Evolutionary conservation across 345 rosid species (phyloP), one percentile per base, ranked within the genome.

Genomic region (Ceriops decandra): DNA sequence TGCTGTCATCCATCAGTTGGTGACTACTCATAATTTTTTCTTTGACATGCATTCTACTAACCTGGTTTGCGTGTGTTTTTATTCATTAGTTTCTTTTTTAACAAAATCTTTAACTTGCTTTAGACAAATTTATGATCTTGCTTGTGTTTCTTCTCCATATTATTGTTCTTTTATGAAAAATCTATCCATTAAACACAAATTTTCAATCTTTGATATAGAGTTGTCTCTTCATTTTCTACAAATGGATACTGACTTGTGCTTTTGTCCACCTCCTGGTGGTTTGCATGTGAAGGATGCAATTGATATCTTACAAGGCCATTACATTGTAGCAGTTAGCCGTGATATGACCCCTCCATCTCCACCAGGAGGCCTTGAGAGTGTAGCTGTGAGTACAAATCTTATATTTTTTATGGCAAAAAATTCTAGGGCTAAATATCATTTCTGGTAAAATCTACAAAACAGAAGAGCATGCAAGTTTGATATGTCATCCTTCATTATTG

Each of bases 321-420:
- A 76, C 68, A 76, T 76, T 6, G 80, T 76, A 35, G 71, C 80
- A 57, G 84, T 85, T 36, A 90, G 88, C 83, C 86, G 97, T 52
- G 97, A 87, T 71, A 72, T 81, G 61, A 63, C 82, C 52, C 82
- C 89, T 58, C 82, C 83, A 32, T 85, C 97, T 59, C 91, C 75
- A 73, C 82, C 73, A 73, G 78, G 81, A 28, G 90, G 93, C 68
- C 80, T 95, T 24, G 97, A 91, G 85, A 76, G 80, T 60, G 32
- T 87, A 46, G 98, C 99, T 42, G 99, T 95, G 76, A 91, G 99
- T 82, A 46, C 51, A 33, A 54, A 33, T 59, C 52, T 28, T 60
- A 52, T 33, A 10, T 42, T 42, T 42, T 42, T 13, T 3, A 42
- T 42, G 49, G 49, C 4, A 42, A 42, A 38, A 38, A 42, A 42